These are phyloP conservation scores for Physocladia obscura DNA, from an alignment of 192 early-diverging fungal genomes.

Conservation along the genomic window DNA sequence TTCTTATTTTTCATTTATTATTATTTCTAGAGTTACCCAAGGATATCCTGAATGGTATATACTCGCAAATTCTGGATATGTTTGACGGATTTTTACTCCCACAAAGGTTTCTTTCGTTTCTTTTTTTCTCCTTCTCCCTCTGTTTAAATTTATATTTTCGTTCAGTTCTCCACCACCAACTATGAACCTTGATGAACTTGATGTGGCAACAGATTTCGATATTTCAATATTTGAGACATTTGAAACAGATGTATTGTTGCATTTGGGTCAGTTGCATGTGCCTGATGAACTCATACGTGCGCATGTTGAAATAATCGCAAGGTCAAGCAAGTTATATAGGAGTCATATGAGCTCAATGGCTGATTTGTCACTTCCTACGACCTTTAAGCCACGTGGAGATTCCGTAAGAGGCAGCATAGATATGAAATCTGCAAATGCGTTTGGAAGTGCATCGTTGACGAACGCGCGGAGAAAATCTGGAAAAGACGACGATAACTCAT, in stretches of 20 bases:
- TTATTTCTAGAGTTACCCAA: constrained; percentile 48
- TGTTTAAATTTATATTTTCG: background rate
- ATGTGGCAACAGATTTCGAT: constrained; percentile 73
- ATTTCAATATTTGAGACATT: constrained; percentile 64
- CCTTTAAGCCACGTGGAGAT: too few relatives aligned
- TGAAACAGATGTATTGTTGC: constrained; percentile 64
- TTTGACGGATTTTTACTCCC: constrained; percentile 63
- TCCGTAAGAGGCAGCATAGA: background rate
- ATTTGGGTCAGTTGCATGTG: constrained; percentile 67
- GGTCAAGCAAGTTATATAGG: constrained; percentile 7
- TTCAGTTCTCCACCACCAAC: constrained; percentile 48
- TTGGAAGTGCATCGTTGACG: too few relatives aligned
- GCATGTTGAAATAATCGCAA: constrained; percentile 20
- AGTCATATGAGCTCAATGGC: constrained; percentile 21
- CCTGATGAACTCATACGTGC: constrained; percentile 55
- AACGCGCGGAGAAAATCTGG: too few relatives aligned
- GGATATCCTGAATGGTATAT: constrained; percentile 53
- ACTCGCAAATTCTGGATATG: constrained; percentile 56
- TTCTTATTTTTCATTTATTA: constrained; percentile 10
- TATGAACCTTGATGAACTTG: constrained; percentile 60
- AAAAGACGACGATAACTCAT: too few relatives aligned
- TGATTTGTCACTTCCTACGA: constrained; percentile 1
- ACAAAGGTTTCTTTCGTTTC: constrained; percentile 44
- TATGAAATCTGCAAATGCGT: background rate
- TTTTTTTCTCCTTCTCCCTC: background rate